These are phyloP conservation scores for Chrysosphaeria jannelii DNA, from an alignment of 2,329 filamentous ascomycete genomes.

Conservation along the genomic window DNA sequence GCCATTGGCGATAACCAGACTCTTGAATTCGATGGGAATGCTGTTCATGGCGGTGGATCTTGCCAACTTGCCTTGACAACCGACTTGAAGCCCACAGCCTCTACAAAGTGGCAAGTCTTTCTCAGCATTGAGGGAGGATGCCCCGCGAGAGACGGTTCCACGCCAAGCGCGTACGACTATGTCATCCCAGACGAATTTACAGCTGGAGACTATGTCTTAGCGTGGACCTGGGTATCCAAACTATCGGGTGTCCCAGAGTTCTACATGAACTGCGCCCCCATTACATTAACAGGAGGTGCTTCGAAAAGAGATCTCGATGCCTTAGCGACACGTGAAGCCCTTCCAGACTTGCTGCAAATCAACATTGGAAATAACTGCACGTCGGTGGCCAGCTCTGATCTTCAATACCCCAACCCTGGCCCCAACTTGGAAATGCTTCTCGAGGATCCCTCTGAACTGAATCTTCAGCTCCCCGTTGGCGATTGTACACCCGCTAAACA, in stretches of 20 bases:
- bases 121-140: slow-evolving; percentile 9
- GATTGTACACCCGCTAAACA: too few species aligned
- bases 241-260: slow-evolving; percentile 27
- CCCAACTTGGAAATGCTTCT: too few species aligned
- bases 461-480: too few species aligned
- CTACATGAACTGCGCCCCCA: slow-evolving; percentile 37
- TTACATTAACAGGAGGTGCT: slow-evolving; percentile 14
- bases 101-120: slow-evolving; percentile 7
- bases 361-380: slow-evolving; percentile 11
- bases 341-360: slow-evolving; percentile 27
- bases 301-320: too few species aligned
- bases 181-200: slow-evolving; percentile 6
- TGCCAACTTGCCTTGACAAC: slow-evolving; percentile 8
- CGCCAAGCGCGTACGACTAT: slow-evolving; percentile 6
- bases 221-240: slow-evolving; percentile 31
- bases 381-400: slow-evolving; percentile 5
- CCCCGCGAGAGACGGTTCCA: slow-evolving; percentile 6
- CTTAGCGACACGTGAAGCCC: slow-evolving; percentile 4
- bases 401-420: slow-evolving; percentile 6
- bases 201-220: slow-evolving; percentile 17
- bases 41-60: slow-evolving; percentile 8
- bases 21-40: slow-evolving; percentile 7
- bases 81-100: slow-evolving; percentile 5
- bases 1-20: slow-evolving; percentile 4
- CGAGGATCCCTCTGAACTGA: too few species aligned